Base-by-base conservation (phyloP, 202 grass and related monocot species). In the Bolboschoenoplectus hybrid region DNA sequence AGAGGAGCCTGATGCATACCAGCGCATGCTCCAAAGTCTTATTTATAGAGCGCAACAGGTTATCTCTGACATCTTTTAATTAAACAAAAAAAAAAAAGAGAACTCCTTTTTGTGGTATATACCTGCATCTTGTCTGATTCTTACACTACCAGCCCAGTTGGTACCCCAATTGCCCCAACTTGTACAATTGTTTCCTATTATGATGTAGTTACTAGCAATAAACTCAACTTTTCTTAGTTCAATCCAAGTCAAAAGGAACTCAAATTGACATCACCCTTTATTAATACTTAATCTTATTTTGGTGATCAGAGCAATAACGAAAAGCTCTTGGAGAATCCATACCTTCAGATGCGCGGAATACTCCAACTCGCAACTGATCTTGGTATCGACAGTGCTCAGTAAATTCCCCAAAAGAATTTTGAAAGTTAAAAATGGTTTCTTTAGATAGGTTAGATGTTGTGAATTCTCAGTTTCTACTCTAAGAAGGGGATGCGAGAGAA, bases 31-130 rank as follows among this genome's bases (percentile, higher is more conserved):
- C 89, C 91, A 97, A 83, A 94, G 88, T 63, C 89, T 99, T 74
- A 99, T 99, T 86, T 94, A 90, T 39, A 99, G 89, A 84, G 97
- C 97, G 85, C 97, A 99, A 83, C 97, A 99, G 92, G 97, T 98
- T 70, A 50, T 63, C 9, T 17, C 56, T 36, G 4, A 63, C 7
- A 39, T 81, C 39, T 82, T 45, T 80, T 0, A 85, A 89, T 76
- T 16, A 81, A 46, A 73, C 34, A 56, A 46, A 65, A 8, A 38
- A 65, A 8, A 38, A 38, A 11, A 76, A 3, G 63, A 17, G 26
- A 75, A 53, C 46, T 57, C 84, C 75, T 74, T 63, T 50, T 52
- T 14, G 34, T 51, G 4, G 63, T 69, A 67, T 75, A 80, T 84
- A 91, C 44, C 9, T 68, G 6, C 79, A 76, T 75, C 26, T 11